A percentile compares a stretch with the other conserved stretches of the same genome.
Evolutionary conservation across 192 early-diverging fungal species (phyloP).

Genomic region (Gigaspora rosea): DNA sequence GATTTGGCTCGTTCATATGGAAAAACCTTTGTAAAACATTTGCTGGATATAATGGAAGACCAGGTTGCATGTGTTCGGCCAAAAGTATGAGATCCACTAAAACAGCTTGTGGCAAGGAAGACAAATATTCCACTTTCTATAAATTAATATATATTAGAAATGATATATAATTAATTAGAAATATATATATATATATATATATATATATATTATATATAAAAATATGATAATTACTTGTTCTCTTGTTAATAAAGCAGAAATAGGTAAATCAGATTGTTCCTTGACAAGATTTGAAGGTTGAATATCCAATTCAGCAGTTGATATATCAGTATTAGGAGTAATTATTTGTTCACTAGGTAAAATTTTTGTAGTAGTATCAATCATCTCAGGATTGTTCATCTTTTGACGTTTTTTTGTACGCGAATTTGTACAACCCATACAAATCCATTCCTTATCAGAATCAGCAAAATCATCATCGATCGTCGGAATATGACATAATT

Average conservation of each 20-base stretch:
- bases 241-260: background rate
- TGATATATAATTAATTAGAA: background rate
- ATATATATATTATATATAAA: too few species aligned
- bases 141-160: too few species aligned
- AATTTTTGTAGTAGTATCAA: background rate
- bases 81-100: slow-evolving; percentile 34
- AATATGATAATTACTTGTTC: background rate
- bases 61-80: slow-evolving; percentile 31
- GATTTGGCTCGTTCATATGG: background rate
- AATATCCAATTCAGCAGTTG: background rate
- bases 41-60: slow-evolving; percentile 32
- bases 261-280: background rate
- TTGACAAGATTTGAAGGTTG: background rate
- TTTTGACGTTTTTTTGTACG: slow-evolving; percentile 16
- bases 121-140: slow-evolving; percentile 35
- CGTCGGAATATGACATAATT: slow-evolving; percentile 35
- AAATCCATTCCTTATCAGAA: slow-evolving; percentile 34
- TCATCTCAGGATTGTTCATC: background rate
- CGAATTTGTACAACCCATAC: slow-evolving; percentile 25
- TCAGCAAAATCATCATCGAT: slow-evolving; percentile 34
- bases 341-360: too few species aligned
- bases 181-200: background rate
- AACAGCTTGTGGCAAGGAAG: slow-evolving; percentile 28
- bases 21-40: background rate
- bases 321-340: too few species aligned